phyloP scores from a whole-genome alignment of 2,329 filamentous ascomycete genomes.

The Alternaria alternata region DNA sequence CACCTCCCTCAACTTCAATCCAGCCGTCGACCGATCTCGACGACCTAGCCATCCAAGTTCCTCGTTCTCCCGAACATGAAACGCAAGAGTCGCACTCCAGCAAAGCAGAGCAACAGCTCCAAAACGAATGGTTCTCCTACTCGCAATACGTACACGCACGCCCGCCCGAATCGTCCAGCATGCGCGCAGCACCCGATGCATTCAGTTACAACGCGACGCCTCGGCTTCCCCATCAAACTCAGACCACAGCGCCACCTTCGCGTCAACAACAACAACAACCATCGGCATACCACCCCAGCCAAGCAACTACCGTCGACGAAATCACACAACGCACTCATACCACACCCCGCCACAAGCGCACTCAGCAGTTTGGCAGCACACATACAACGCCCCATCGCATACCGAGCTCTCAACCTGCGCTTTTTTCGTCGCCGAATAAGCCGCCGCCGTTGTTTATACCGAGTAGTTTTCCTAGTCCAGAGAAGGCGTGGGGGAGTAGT shows the following conservation, averaged over 20 bases:
- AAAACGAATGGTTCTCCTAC: slow-evolving; percentile 42
- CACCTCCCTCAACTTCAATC: slow-evolving; percentile 6
- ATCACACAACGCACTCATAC: slow-evolving; percentile 26
- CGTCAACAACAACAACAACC: slow-evolving; percentile 4
- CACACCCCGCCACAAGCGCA: slow-evolving; percentile 26
- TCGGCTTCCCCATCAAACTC: slow-evolving; percentile 1
- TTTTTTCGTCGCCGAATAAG: slow-evolving; percentile 28
- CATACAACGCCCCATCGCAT: slow-evolving; percentile 35
- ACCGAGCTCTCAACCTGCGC: slow-evolving; percentile 26
- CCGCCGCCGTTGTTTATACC: slow-evolving; percentile 46
- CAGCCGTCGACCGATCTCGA: slow-evolving; percentile 30
- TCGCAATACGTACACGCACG: slow-evolving; percentile 39
- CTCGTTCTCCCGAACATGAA: slow-evolving; percentile 31
- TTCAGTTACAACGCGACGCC: slow-evolving; percentile 42
- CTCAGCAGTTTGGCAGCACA: slow-evolving; percentile 21
- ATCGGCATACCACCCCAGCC: slow-evolving; percentile 30
- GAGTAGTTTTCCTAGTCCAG: slow-evolving; percentile 45
- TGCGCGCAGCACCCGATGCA: slow-evolving; percentile 34
- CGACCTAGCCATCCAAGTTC: slow-evolving; percentile 31
- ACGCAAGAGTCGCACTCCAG: slow-evolving; percentile 41
- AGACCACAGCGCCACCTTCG: not conserved
- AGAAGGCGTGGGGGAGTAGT: slow-evolving; percentile 35
- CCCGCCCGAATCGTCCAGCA: slow-evolving; percentile 35
- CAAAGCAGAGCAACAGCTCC: slow-evolving; percentile 46
- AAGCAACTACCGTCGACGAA: slow-evolving; percentile 47